Conservation (phyloP, 1,284 basidiomycete genomes). For the Hemileccinum hortonii region DNA sequence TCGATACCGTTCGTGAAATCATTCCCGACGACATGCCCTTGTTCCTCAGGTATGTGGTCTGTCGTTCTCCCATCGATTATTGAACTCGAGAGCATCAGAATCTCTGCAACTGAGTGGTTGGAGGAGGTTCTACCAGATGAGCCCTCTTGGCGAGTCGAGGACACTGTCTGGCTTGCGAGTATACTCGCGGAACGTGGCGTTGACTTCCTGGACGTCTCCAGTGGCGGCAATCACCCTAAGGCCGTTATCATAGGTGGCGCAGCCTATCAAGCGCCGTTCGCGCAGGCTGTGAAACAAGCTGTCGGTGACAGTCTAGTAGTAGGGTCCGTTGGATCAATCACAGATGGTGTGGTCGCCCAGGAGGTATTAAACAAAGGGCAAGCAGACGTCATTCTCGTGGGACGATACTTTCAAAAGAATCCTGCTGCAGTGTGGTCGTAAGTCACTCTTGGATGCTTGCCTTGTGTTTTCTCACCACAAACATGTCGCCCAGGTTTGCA, state of each 20-base stretch:
- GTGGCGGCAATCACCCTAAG: conserved; percentile 53
- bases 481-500: conserved; percentile 37
- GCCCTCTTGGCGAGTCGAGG: conserved; percentile 59
- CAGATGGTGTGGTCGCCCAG: conserved; percentile 57
- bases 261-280: conserved; percentile 53
- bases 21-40: conserved; percentile 63
- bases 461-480: neutral
- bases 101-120: conserved; percentile 65
- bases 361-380: conserved; percentile 54
- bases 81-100: conserved; percentile 27
- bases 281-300: conserved; percentile 57
- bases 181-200: conserved; percentile 59
- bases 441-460: conserved; percentile 9
- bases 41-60: conserved; percentile 57
- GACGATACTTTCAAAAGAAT: conserved; percentile 58
- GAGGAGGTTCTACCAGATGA: conserved; percentile 50
- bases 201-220: conserved; percentile 67
- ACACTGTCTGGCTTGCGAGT: conserved; percentile 52
- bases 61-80: conserved; percentile 22
- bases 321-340: conserved; percentile 64
- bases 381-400: conserved; percentile 58
- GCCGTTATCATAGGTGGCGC: conserved; percentile 50
- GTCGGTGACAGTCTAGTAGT: conserved; percentile 53
- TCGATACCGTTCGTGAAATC: conserved; percentile 49
- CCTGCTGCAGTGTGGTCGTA: conserved; percentile 47